phyloP scores from a whole-genome alignment of 108 stramenopile species.

The Fistulifera solaris region DNA sequence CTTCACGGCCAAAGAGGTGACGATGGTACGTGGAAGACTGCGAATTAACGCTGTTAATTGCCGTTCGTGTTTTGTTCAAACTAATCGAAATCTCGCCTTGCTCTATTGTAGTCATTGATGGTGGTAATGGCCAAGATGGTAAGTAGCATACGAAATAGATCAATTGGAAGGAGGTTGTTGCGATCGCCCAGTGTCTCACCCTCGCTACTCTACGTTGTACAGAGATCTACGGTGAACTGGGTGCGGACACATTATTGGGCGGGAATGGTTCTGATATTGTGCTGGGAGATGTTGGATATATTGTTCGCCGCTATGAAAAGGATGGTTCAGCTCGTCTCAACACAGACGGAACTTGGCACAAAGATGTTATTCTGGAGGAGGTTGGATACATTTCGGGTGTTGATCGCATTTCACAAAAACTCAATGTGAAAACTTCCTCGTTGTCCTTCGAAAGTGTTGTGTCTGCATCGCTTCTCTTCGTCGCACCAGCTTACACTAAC shows the following conservation, averaged over 20 bases:
- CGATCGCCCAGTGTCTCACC: slow-evolving; percentile 13
- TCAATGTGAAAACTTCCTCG: slow-evolving; percentile 13
- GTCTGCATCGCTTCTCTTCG: slow-evolving; percentile 5
- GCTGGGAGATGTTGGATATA: too few species aligned
- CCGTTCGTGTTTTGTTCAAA: too few species aligned
- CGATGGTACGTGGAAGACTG: slow-evolving; percentile 8
- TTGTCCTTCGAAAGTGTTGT: slow-evolving; percentile 16
- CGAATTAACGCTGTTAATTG: neutral
- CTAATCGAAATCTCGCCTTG: neutral
- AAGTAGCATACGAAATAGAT: slow-evolving; percentile 18
- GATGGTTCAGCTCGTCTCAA: too few species aligned
- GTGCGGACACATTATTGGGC: slow-evolving; percentile 10
- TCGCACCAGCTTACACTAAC: too few species aligned
- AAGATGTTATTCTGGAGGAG: slow-evolving; percentile 16
- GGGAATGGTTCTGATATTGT: neutral
- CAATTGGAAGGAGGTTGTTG: slow-evolving; percentile 9
- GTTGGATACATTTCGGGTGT: slow-evolving; percentile 11
- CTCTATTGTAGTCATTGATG: too few species aligned
- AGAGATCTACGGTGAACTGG: slow-evolving; percentile 13
- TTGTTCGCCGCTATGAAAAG: too few species aligned
- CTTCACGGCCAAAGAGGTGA: slow-evolving; percentile 21
- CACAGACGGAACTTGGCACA: too few species aligned
- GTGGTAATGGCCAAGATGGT: slow-evolving; percentile 7
- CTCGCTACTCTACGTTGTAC: too few species aligned
- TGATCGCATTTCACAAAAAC: neutral